Percentiles rank a stretch among this genome's conserved stretches.
Evolutionary conservation across 345 rosid genomes (phyloP).

Genomic region (Corchorus olitorius): DNA sequence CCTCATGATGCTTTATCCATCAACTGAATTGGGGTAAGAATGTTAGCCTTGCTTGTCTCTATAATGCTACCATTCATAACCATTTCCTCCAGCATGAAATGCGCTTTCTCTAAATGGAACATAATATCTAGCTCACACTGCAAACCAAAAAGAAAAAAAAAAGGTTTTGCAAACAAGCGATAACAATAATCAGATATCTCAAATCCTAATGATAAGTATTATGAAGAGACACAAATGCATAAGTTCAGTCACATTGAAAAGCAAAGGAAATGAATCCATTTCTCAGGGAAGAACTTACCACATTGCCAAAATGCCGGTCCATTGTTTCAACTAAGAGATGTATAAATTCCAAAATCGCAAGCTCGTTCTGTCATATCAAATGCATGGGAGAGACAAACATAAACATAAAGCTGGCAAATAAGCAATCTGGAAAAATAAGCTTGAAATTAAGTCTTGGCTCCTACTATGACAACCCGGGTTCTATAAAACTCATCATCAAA

Average conservation of each 20-base stretch:
- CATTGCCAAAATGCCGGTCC: slow-evolving; percentile 98
- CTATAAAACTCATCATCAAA: not conserved
- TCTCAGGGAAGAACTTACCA: slow-evolving; percentile 48
- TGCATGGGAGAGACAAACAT: not conserved
- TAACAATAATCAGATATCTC: not conserved
- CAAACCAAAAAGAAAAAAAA: not conserved
- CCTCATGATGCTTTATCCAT: slow-evolving; percentile 78
- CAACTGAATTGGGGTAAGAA: slow-evolving; percentile 76
- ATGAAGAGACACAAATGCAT: not conserved
- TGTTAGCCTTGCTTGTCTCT: slow-evolving; percentile 91
- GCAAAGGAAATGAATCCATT: not conserved
- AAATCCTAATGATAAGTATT: not conserved
- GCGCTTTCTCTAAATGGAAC: slow-evolving; percentile 99
- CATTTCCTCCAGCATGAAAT: slow-evolving; percentile 98
- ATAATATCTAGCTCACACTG: slow-evolving; percentile 98
- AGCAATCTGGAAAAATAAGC: not conserved
- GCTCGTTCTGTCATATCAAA: slow-evolving; percentile 62
- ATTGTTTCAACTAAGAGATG: slow-evolving; percentile 96
- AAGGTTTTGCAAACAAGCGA: not conserved
- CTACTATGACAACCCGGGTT: not conserved
- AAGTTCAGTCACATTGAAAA: not conserved
- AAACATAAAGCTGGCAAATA: not conserved
- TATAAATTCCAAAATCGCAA: slow-evolving; percentile 92
- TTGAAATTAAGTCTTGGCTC: not conserved
- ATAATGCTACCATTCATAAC: slow-evolving; percentile 94